A percentile compares a stretch with the other conserved stretches of the same genome.
Evolutionary conservation across 306 rosid species (phyloP).

Genomic region (Ammopiptanthus mongolicus): DNA sequence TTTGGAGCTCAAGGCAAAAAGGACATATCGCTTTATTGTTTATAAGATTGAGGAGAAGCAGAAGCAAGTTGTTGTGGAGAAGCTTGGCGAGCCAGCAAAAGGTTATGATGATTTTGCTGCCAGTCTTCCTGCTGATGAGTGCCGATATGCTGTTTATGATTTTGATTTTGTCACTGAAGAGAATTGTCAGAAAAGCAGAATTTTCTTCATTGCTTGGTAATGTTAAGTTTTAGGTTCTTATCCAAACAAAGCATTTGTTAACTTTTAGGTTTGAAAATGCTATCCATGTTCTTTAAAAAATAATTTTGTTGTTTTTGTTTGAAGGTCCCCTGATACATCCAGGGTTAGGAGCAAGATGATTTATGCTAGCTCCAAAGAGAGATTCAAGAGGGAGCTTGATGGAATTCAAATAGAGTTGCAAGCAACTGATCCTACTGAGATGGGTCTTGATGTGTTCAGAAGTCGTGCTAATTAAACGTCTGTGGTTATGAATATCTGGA

Average conservation of each 20-base stretch:
- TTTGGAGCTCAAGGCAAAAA: slow-evolving; percentile 74
- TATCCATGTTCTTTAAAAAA: background rate
- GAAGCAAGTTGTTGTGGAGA: slow-evolving; percentile 81
- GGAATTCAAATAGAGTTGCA: slow-evolving; percentile 82
- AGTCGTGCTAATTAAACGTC: slow-evolving; percentile 57
- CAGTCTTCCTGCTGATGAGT: slow-evolving; percentile 75
- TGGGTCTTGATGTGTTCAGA: slow-evolving; percentile 69
- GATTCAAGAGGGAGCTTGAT: slow-evolving; percentile 93
- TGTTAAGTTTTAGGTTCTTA: background rate
- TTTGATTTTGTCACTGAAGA: slow-evolving; percentile 76
- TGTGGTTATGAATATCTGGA: slow-evolving; percentile 17
- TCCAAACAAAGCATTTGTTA: background rate
- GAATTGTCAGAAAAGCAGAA: slow-evolving; percentile 72
- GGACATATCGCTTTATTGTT: slow-evolving; percentile 66
- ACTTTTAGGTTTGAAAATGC: background rate
- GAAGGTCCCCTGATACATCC: slow-evolving; percentile 77
- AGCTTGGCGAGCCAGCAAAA: slow-evolving; percentile 65
- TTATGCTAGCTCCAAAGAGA: slow-evolving; percentile 87
- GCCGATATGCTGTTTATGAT: slow-evolving; percentile 83
- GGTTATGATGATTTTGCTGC: slow-evolving; percentile 67
- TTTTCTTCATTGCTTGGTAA: slow-evolving; percentile 82
- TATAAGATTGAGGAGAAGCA: slow-evolving; percentile 85
- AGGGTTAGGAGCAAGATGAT: slow-evolving; percentile 93
- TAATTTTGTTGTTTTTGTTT: slow-evolving; percentile 19
- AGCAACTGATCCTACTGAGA: slow-evolving; percentile 87